phyloP scores from a whole-genome alignment of 768 basidiomycete genomes.

The Mycena alexandri region DNA sequence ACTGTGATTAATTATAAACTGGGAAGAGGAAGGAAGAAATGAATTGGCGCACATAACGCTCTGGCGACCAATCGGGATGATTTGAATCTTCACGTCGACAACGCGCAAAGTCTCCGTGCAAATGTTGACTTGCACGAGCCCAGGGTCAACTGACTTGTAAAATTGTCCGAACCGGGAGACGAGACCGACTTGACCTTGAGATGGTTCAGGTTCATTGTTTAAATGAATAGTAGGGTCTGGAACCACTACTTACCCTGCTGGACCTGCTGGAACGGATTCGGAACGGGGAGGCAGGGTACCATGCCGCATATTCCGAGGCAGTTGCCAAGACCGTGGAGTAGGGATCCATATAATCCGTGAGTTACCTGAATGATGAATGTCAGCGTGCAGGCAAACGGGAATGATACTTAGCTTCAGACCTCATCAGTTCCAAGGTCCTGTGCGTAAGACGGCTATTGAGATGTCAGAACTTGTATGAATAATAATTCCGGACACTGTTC shows the following conservation, averaged over 20 bases:
- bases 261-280: constrained; percentile 89
- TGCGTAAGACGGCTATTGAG: constrained; percentile 84
- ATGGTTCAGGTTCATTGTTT: no score
- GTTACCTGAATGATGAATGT: constrained; percentile 60
- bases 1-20: constrained; percentile 44
- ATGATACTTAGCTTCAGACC: constrained; percentile 45
- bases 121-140: constrained; percentile 92
- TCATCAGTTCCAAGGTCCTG: constrained; percentile 85
- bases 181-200: constrained; percentile 86
- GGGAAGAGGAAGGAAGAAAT: neutral
- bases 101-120: constrained; percentile 90
- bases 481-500: constrained; percentile 29
- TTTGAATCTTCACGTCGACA: constrained; percentile 97
- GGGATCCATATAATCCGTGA: constrained; percentile 89
- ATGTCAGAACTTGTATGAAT: constrained; percentile 14
- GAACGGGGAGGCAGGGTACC: constrained; percentile 85
- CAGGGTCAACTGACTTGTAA: constrained; percentile 96
- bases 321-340: constrained; percentile 78
- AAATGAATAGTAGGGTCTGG: constrained; percentile 7
- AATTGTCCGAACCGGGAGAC: constrained; percentile 95
- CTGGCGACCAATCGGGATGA: constrained; percentile 88
- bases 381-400: neutral
- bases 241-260: constrained; percentile 71
- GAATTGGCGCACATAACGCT: constrained; percentile 73
- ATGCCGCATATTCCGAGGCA: constrained; percentile 79